These are phyloP conservation scores for Allium sativum DNA, from an alignment of 106 monocot species.

Conservation along the genomic window DNA sequence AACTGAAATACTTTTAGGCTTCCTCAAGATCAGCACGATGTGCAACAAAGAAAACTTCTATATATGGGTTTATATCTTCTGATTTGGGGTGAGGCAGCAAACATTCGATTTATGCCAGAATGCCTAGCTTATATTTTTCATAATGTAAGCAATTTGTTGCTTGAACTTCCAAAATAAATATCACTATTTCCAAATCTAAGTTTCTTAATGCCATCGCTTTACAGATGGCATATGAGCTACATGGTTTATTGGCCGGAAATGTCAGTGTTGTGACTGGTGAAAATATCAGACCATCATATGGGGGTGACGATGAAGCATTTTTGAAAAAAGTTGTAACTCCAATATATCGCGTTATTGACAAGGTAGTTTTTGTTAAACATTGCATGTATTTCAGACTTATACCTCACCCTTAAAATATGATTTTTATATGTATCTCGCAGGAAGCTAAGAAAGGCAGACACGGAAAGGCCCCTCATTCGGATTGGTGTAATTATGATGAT, in stretches of 20 bases:
- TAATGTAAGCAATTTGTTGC: conserved; percentile 37
- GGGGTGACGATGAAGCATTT: conserved; percentile 93
- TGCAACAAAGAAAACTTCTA: conserved; percentile 87
- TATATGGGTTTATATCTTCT: conserved; percentile 96
- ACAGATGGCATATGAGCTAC: conserved; percentile 97
- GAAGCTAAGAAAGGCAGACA: conserved; percentile 82
- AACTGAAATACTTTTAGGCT: conserved; percentile 21
- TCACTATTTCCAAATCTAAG: too few species aligned
- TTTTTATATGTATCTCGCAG: conserved; percentile 28
- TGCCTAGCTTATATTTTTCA: conserved; percentile 96
- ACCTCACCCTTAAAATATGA: too few species aligned
- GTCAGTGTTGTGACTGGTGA: conserved; percentile 93
- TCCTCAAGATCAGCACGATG: conserved; percentile 74
- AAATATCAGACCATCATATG: conserved; percentile 89
- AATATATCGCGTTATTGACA: conserved; percentile 82
- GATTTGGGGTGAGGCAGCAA: conserved; percentile 97
- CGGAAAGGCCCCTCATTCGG: conserved; percentile 84
- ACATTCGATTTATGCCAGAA: conserved; percentile 91
- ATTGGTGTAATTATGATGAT: conserved; percentile 98
- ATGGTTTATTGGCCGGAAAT: conserved; percentile 85
- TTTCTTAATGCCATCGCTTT: not conserved
- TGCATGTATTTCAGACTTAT: too few species aligned
- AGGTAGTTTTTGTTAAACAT: conserved; percentile 28
- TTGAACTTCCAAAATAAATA: not conserved
- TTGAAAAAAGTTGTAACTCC: conserved; percentile 84